Evolutionary conservation across 2,329 filamentous ascomycete species (phyloP).

Genomic region (Aspergillus quadrilineatus): DNA sequence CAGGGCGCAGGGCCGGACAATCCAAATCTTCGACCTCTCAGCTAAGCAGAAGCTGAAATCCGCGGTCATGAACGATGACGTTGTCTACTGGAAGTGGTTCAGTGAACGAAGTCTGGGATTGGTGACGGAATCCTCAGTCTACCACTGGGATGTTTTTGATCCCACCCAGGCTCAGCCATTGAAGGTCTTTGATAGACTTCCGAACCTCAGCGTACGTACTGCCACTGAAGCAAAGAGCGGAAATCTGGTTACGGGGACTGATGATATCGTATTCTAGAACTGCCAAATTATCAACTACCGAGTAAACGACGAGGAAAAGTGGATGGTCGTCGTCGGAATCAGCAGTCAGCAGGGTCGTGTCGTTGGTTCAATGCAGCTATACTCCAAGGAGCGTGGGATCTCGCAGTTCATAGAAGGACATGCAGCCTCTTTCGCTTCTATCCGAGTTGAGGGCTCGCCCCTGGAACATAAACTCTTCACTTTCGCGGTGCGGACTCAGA

Average conservation of each 20-base stretch:
- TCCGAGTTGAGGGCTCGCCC: conserved; percentile 83
- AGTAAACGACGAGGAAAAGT: conserved; percentile 91
- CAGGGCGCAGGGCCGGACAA: conserved; percentile 87
- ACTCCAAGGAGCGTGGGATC: conserved; percentile 92
- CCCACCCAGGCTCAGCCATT: conserved; percentile 72
- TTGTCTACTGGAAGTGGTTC: conserved; percentile 99
- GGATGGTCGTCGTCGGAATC: conserved; percentile 97
- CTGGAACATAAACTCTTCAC: conserved; percentile 94
- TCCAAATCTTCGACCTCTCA: conserved; percentile 95
- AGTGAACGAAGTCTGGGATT: conserved; percentile 84
- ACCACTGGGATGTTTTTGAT: conserved; percentile 97
- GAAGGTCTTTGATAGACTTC: conserved; percentile 92
- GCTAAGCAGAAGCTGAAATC: conserved; percentile 96
- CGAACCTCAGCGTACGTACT: conserved; percentile 73
- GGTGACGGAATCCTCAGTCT: conserved; percentile 86
- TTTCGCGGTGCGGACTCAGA: conserved; percentile 87
- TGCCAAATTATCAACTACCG: conserved; percentile 99
- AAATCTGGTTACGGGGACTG: not conserved
- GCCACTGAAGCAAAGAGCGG: no score
- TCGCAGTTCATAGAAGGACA: conserved; percentile 98
- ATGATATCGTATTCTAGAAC: conserved; percentile 53
- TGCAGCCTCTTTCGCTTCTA: conserved; percentile 87
- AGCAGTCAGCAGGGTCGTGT: conserved; percentile 90
- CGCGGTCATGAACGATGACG: conserved; percentile 92
- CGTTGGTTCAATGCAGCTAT: conserved; percentile 94